phyloP scores from a whole-genome alignment of 108 stramenopile genomes.

The Schizochytrium sp. region DNA sequence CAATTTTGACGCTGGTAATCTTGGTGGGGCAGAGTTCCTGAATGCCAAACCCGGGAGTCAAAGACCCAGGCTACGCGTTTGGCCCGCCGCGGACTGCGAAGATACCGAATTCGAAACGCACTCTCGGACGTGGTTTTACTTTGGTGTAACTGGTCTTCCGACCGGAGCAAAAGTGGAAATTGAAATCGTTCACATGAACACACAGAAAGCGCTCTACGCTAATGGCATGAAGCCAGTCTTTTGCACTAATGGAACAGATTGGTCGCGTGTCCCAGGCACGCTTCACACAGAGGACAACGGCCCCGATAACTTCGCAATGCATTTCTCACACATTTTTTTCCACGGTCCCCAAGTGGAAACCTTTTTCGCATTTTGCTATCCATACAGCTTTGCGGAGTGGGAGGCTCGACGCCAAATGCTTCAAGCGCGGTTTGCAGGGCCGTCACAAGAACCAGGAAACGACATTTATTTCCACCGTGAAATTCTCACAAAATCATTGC shows the following conservation, averaged over 20 bases:
- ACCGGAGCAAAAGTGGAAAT: not conserved
- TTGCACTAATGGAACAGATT: not conserved
- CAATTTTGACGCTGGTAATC: not conserved
- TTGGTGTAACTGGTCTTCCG: not conserved
- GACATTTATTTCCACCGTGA: slow-evolving; percentile 53
- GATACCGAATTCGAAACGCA: slow-evolving; percentile 22
- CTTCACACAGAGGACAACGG: not conserved
- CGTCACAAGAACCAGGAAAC: slow-evolving; percentile 7
- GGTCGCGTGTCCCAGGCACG: not conserved
- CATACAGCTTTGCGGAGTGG: slow-evolving; percentile 37
- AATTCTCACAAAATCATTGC: slow-evolving; percentile 31
- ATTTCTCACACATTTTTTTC: not conserved
- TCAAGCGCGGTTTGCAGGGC: not conserved
- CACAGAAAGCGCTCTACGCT: not conserved
- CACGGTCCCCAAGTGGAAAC: not conserved
- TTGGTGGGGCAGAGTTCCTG: not conserved
- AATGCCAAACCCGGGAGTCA: not conserved
- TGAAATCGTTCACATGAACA: slow-evolving; percentile 19
- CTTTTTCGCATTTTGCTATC: slow-evolving; percentile 43
- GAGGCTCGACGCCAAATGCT: not conserved
- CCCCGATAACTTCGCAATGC: not conserved
- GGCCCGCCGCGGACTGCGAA: not conserved
- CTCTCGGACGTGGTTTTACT: slow-evolving; percentile 23
- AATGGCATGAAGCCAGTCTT: slow-evolving; percentile 20
- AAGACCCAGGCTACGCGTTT: not conserved